Conservation (phyloP, 345 rosid species). For the Camelina sativa region DNA sequence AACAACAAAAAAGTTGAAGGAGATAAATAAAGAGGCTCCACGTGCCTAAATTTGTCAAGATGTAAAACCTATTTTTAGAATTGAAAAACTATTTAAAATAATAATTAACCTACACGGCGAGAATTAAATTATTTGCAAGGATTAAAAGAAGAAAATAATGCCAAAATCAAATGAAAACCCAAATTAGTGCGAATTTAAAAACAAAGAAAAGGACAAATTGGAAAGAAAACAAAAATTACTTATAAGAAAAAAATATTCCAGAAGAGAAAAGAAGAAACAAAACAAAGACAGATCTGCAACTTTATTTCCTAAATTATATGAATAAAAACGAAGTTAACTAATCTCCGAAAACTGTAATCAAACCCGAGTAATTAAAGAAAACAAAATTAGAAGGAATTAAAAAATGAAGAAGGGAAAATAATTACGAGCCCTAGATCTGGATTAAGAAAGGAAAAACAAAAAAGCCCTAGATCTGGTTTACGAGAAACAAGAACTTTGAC, state of each 20-base stretch:
- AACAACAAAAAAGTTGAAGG: slow-evolving; percentile 25
- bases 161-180: neutral
- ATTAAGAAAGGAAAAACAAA: neutral
- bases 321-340: neutral
- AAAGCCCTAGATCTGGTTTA: slow-evolving; percentile 32
- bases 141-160: neutral
- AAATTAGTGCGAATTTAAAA: neutral
- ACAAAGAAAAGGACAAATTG: neutral
- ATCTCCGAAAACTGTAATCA: slow-evolving; percentile 5
- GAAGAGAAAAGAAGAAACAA: neutral
- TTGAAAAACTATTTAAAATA: neutral
- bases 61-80: neutral
- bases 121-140: neutral
- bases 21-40: slow-evolving; percentile 18
- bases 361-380: slow-evolving; percentile 15
- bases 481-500: slow-evolving; percentile 34
- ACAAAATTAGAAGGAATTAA: neutral
- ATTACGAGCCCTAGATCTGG: slow-evolving; percentile 29
- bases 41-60: slow-evolving; percentile 4
- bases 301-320: neutral
- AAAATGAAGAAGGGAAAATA: neutral
- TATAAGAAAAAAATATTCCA: neutral
- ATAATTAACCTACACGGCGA: neutral
- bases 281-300: slow-evolving; percentile 19
- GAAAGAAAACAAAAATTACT: neutral